A percentile compares a stretch with the other conserved stretches of the same genome.
These are phyloP conservation scores for Flammula alnicola DNA, from an alignment of 1,284 basidiomycete genomes.

Conservation along the genomic window DNA sequence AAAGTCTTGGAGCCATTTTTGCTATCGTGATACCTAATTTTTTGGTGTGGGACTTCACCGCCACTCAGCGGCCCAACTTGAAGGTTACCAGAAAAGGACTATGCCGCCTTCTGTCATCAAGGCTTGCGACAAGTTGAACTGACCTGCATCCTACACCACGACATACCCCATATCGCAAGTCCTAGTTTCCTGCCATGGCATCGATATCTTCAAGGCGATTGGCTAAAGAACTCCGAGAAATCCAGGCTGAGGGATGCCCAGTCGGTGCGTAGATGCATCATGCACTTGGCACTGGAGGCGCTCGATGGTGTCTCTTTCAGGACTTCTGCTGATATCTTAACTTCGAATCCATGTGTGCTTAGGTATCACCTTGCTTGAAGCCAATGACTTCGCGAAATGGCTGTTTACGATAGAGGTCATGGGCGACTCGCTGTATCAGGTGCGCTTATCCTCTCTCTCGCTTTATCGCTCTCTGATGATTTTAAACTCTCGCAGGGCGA, in stretches of 20 bases:
- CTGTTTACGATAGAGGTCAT: slow-evolving; percentile 76
- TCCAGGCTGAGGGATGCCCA: slow-evolving; percentile 72
- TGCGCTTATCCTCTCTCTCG: slow-evolving; percentile 31
- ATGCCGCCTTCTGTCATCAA: not conserved
- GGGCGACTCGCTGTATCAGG: slow-evolving; percentile 77
- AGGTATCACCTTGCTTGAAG: slow-evolving; percentile 74
- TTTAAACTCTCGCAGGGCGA: slow-evolving; percentile 56
- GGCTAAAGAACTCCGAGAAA: slow-evolving; percentile 75
- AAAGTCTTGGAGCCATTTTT: too few relatives aligned
- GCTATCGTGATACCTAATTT: too few relatives aligned
- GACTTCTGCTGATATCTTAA: not conserved
- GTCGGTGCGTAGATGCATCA: slow-evolving; percentile 51
- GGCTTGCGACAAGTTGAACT: not conserved
- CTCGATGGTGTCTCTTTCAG: not conserved
- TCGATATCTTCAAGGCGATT: slow-evolving; percentile 70
- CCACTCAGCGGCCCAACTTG: too few relatives aligned
- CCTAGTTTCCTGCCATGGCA: slow-evolving; percentile 45
- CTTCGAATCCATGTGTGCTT: slow-evolving; percentile 15
- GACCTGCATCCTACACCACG: not conserved
- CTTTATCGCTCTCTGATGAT: not conserved
- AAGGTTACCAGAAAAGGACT: too few relatives aligned
- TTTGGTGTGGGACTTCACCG: too few relatives aligned
- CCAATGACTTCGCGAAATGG: slow-evolving; percentile 79
- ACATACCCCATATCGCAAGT: too few relatives aligned
- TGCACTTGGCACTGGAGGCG: too few relatives aligned